Base-by-base conservation (phyloP, 192 early-diverging fungal species). In the Entomortierella lignicola region DNA sequence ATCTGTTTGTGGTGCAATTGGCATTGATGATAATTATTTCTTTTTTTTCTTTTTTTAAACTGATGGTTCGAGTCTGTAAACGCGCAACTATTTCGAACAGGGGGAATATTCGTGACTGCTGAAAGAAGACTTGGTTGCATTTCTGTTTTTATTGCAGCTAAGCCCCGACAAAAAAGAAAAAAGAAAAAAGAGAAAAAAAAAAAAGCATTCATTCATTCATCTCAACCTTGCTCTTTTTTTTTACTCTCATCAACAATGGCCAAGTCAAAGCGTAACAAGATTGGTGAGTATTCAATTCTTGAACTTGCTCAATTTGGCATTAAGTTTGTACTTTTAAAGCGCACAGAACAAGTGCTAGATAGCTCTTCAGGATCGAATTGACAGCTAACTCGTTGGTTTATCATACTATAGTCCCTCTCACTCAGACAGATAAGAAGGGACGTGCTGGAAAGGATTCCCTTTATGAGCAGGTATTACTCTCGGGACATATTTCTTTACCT, bases 391-490 rank as follows among this genome's bases (percentile, higher is more conserved):
- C 12, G 5, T 20, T 20, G 20, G 12, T 20, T 15, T 12, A 47
- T 47, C 17, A 2, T 12, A 47, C 20, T 32, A 55, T 82, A 88
- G 92, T 94, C 15, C 54, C 84, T 62, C 85, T 98, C 57, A 96
- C 95, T 62, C 85, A 94, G 86, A 93, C 93, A 41, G 88, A 94
- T 82, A 94, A 93, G 86, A 95, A 95, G 83, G 89, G 89, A 61
- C 86, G 86, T 72, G 93, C 87, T 51, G 90, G 87, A 20, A 95
- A 95, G 81, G 88, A 85, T 29, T 80, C 88, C 55, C 84, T 97
- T 47, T 89, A 96, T 63, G 86, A 92, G 42, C 81, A 87, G 63
- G 91, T 95, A 68, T 51, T 51, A 55, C 51, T 21, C n/a, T 27
- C 34, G 37, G 25, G 47, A 31, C n/a, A 47, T 4, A 47, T 15